Evolutionary conservation across 192 early-diverging fungal species (phyloP), one percentile per base, ranked within the genome.

Genomic region (Geranomyces michiganensis): DNA sequence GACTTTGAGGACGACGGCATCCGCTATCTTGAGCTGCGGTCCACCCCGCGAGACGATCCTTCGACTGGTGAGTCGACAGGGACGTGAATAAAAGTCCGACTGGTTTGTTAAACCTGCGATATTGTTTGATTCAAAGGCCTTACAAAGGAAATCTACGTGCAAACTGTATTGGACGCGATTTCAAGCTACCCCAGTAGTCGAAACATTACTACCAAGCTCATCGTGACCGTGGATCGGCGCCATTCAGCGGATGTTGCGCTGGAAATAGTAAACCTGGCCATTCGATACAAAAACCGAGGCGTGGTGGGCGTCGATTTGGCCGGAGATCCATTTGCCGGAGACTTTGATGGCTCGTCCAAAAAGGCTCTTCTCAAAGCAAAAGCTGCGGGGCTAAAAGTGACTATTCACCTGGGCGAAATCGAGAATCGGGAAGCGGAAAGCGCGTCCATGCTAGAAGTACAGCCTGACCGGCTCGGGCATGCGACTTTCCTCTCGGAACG

Each of bases 261-360:
- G 65, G 77, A 85, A 27, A 77, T 75, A 13, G 78, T 89, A 9
- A 73, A 83, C 47, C 73, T 89, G 31, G 89, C 88, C 14, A 36
- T 84, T 19, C 45, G 61, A 21, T 79, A 76, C 45, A 53, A 71
- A 22, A 53, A 71, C 4, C 31, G 48, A 2, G 80, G 77, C 24
- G 62, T 88, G 0, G 85, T 90, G 0, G 89, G 84, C 6, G 74
- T 90, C 14, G 89, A 90, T 71, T 76, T 90, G 1, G 89, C 88
- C 68, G 88, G 88, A 12, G 78, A 89, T 71, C 76, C 76, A 5
- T 62, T 67, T 27, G 68, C 47, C 13, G 86, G 87, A 0, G 47
- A 56, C 43, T 81, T 85, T 68, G 56, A 65, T 21, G 74, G 15
- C 22, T 48, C 85, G 27, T 70, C 70, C 43, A 78, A 81, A 1